Evolutionary conservation across 257 asterid genomes (phyloP).

Genomic region (Solanum neorickii): DNA sequence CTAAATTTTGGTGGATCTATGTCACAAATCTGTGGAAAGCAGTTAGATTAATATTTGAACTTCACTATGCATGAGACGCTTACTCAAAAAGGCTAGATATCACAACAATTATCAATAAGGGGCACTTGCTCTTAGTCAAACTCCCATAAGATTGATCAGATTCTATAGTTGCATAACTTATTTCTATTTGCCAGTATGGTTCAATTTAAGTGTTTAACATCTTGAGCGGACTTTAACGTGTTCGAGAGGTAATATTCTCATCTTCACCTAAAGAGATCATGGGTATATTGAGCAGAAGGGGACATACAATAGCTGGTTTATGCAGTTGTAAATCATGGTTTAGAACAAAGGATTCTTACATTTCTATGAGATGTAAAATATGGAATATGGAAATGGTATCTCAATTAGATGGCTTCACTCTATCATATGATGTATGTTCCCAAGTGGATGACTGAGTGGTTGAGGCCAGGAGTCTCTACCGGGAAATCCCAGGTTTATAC

Average conservation of each 20-base stretch:
- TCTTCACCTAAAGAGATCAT: background rate
- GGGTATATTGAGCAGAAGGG: background rate
- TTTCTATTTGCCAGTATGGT: background rate
- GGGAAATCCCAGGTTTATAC: background rate
- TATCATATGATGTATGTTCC: background rate
- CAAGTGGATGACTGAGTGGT: background rate
- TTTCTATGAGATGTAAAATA: background rate
- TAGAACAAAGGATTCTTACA: background rate
- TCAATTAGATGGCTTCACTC: background rate
- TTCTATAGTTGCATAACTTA: background rate
- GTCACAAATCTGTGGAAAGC: background rate
- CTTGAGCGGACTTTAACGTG: background rate
- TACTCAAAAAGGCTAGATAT: background rate
- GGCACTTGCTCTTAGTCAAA: background rate
- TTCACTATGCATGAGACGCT: background rate
- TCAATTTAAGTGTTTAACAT: background rate
- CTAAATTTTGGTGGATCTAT: background rate
- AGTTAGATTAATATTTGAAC: background rate
- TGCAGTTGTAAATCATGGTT: background rate
- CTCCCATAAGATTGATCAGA: background rate
- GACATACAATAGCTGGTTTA: background rate
- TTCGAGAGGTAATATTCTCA: background rate
- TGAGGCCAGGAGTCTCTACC: background rate
- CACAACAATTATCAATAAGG: background rate
- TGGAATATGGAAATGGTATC: background rate